phyloP scores from a whole-genome alignment of 192 early-diverging fungal species.

The Backusella australiensis region DNA sequence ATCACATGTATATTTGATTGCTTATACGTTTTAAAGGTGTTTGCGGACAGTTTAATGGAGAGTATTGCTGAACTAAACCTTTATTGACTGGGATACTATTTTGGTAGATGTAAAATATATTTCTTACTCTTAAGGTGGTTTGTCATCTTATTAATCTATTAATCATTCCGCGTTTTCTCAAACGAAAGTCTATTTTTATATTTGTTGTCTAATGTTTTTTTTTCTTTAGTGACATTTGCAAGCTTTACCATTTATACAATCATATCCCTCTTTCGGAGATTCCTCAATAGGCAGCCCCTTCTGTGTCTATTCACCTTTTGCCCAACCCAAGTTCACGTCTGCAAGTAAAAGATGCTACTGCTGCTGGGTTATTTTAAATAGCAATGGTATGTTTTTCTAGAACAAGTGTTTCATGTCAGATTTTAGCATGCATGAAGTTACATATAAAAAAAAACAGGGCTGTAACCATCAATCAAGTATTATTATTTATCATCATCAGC shows the following conservation, averaged over 20 bases:
- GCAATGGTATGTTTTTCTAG: not conserved
- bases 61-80: not conserved
- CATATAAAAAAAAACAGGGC: not conserved
- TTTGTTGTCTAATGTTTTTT: not conserved
- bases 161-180: not conserved
- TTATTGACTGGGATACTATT: not conserved
- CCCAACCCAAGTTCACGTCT: not conserved
- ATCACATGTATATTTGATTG: not conserved
- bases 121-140: not conserved
- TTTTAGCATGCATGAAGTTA: not conserved
- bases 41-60: not conserved
- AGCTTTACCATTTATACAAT: not conserved
- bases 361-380: not conserved
- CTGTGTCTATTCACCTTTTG: not conserved
- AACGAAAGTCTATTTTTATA: not conserved
- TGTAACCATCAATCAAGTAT: not conserved
- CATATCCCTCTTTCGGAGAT: not conserved
- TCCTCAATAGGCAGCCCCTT: not conserved
- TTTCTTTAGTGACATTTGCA: not conserved
- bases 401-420: not conserved
- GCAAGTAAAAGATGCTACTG: not conserved
- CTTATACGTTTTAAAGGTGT: too few relatives aligned
- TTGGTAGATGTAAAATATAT: not conserved
- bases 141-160: not conserved
- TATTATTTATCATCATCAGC: not conserved